Evolutionary conservation across 306 rosid genomes (phyloP), one percentile per base, ranked within the genome.

Genomic region (Cicer yamashitae): DNA sequence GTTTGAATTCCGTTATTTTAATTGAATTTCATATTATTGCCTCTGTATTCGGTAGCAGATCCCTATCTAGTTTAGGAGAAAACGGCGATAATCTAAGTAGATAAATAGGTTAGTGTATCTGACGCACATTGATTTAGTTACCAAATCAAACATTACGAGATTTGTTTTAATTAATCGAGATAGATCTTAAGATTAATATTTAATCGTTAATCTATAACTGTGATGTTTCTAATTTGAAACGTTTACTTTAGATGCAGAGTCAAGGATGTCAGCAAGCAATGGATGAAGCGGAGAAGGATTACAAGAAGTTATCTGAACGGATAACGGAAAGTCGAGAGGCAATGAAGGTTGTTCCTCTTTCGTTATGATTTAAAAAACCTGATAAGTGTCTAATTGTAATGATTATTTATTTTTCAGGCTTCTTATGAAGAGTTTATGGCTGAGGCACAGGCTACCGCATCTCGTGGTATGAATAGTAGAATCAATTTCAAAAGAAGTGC

Each of bases 211-310:
- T 65, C 7, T 46, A 17, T 69, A 66, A 43, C 67, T 72, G 59
- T 18, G 50, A 17, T 66, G 53, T 57, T 70, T 60, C 20, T 48
- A 20, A 74, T 80, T 70, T 59, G 54, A 58, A 74, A 65, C 47
- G 53, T 48, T 66, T 30, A 30, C 34, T 30, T 30, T 73, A 91
- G 98, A 88, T 86, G 83, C 98, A 93, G 85, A 89, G 63, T 77
- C 93, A 91, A 83, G 79, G 91, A 74, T 85, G 90, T 66, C 92
- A 88, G 64, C 89, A 91, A 83, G 79, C 82, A 70, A 86, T 86
- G 74, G 96, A 87, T 22, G 94, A 90, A 84, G 84, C 85, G 47
- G 97, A 88, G 75, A 90, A 88, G 86, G 97, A 90, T 48, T 79
- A 85, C 65, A 91, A 86, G 79, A 90, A 83, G 80, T 77, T 87